Evolutionary conservation across 192 early-diverging fungal species (phyloP).

Genomic region (Rhizoclosmatium sp.): DNA sequence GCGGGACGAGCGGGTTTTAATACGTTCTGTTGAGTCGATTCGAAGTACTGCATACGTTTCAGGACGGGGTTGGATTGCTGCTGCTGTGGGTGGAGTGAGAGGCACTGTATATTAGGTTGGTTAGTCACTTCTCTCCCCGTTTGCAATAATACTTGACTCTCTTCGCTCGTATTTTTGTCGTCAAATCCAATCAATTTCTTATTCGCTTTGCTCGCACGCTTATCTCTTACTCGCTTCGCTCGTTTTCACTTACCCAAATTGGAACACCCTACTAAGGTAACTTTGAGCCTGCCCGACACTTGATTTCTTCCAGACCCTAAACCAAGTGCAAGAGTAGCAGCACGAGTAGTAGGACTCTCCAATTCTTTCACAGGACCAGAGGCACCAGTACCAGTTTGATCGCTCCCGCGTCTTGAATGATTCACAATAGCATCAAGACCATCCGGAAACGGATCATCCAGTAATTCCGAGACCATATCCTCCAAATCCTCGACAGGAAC

Average conservation of each 20-base stretch:
- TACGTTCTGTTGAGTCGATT: conserved; percentile 80
- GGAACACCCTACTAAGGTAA: conserved; percentile 40
- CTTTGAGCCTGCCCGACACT: conserved; percentile 48
- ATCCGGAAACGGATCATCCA: background rate
- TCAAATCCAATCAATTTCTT: too few species aligned
- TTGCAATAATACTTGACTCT: too few species aligned
- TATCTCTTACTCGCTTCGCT: too few species aligned
- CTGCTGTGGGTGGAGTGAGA: conserved; percentile 16
- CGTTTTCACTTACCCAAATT: background rate
- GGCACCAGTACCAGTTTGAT: background rate
- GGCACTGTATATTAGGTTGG: too few species aligned
- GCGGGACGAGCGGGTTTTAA: conserved; percentile 68
- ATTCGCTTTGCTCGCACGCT: too few species aligned
- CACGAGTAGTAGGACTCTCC: background rate
- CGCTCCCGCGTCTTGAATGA: background rate
- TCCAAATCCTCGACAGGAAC: conserved; percentile 1
- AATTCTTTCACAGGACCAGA: background rate
- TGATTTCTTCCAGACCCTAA: background rate
- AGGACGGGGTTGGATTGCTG: conserved; percentile 33
- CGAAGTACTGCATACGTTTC: conserved; percentile 82
- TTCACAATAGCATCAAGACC: background rate
- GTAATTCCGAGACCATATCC: background rate
- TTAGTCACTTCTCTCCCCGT: too few species aligned
- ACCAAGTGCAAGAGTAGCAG: background rate
- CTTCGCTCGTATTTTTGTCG: too few species aligned